phyloP scores from a whole-genome alignment of 192 early-diverging fungal species.

The Funneliformis geosporum region DNA sequence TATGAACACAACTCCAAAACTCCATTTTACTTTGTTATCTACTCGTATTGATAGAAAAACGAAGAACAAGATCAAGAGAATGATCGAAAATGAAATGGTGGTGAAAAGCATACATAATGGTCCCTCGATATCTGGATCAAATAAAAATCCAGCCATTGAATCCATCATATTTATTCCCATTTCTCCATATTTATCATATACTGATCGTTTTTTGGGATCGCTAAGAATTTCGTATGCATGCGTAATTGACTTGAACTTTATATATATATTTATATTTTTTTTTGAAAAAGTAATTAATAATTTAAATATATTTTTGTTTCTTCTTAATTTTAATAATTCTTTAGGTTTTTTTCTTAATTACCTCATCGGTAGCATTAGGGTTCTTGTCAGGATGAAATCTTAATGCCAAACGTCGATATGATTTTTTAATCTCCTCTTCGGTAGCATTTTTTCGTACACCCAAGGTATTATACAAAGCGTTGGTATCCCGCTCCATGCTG shows the following conservation, averaged over 20 bases:
- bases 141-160: conserved; percentile 62
- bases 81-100: conserved; percentile 50
- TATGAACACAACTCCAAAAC: conserved; percentile 72
- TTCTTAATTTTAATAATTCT: not conserved
- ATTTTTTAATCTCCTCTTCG: conserved; percentile 61
- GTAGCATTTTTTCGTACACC: conserved; percentile 52
- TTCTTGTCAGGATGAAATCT: conserved; percentile 56
- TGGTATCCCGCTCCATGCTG: conserved; percentile 58
- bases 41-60: conserved; percentile 75
- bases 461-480: conserved; percentile 53
- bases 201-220: conserved; percentile 77
- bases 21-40: conserved; percentile 72
- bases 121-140: conserved; percentile 68
- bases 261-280: not conserved
- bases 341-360: not conserved
- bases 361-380: conserved; percentile 66
- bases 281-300: not conserved
- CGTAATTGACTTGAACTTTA: conserved; percentile 83
- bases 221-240: conserved; percentile 82
- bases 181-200: conserved; percentile 91
- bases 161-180: conserved; percentile 77
- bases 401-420: conserved; percentile 54
- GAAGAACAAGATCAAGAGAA: conserved; percentile 80
- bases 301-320: not conserved
- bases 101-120: conserved; percentile 63